phyloP scores from a whole-genome alignment of 2,329 filamentous ascomycete genomes.

The Colletotrichum sp. region DNA sequence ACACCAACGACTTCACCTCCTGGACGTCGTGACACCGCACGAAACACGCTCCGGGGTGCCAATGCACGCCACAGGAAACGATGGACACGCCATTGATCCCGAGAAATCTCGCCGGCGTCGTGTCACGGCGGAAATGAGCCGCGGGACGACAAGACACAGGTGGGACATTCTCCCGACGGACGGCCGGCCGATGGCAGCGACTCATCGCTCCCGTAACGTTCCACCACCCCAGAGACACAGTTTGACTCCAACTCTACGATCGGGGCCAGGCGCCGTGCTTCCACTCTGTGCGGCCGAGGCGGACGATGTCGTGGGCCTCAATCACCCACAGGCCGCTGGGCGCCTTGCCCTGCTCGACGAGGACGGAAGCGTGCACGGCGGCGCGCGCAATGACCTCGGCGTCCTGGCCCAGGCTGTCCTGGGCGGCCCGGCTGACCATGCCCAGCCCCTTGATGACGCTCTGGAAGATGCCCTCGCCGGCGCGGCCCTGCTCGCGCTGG shows the following conservation, averaged over 20 bases:
- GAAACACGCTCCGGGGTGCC: background rate
- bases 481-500: conserved; percentile 64
- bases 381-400: conserved; percentile 74
- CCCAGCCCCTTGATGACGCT: conserved; percentile 62
- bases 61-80: background rate
- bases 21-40: background rate
- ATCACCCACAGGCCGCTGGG: conserved; percentile 67
- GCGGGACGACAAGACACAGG: background rate
- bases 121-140: background rate
- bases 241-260: background rate
- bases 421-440: conserved; percentile 55
- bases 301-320: conserved; percentile 66
- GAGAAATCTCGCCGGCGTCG: background rate
- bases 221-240: background rate
- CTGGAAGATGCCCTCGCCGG: conserved; percentile 62
- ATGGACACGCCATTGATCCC: background rate
- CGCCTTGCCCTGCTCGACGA: conserved; percentile 65
- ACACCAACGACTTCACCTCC: background rate
- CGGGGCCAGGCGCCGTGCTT: conserved; percentile 32
- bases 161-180: background rate
- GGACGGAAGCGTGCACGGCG: conserved; percentile 63
- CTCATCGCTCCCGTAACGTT: background rate
- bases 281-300: conserved; percentile 67
- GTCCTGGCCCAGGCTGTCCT: conserved; percentile 76
- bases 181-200: background rate